Conservation (phyloP, 1,284 basidiomycete genomes). For the Cryptococcus jaspeensis region DNA sequence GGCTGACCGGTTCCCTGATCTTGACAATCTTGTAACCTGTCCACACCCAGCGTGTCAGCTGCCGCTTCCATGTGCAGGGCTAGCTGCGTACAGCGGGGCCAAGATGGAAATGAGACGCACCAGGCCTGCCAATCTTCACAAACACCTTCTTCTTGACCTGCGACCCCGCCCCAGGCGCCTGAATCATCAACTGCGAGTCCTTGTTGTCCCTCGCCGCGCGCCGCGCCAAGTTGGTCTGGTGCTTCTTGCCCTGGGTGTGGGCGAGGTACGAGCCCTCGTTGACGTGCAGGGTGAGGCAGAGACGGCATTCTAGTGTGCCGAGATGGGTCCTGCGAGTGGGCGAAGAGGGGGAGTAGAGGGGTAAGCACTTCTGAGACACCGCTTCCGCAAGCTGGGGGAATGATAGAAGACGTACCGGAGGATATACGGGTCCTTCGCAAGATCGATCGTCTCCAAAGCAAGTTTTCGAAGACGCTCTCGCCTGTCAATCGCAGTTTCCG, state of each 20-base stretch:
- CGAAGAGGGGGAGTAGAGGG: too few species aligned
- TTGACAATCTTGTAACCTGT: slow-evolving; percentile 55
- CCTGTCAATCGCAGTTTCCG: slow-evolving; percentile 90
- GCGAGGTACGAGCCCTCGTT: slow-evolving; percentile 99
- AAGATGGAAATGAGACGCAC: slow-evolving; percentile 46
- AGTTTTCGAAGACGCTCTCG: slow-evolving; percentile 93
- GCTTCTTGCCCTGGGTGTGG: slow-evolving; percentile 99
- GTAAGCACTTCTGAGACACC: too few species aligned
- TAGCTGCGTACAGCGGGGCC: neutral
- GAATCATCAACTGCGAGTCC: slow-evolving; percentile 81
- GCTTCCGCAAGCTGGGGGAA: too few species aligned
- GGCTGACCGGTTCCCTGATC: slow-evolving; percentile 54
- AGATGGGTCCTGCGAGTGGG: slow-evolving; percentile 71
- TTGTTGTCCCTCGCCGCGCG: slow-evolving; percentile 94
- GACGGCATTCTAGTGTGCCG: slow-evolving; percentile 92
- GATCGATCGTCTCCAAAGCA: slow-evolving; percentile 91
- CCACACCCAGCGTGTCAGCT: neutral
- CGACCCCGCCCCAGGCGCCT: slow-evolving; percentile 56
- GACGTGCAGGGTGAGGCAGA: slow-evolving; percentile 96
- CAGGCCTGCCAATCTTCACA: slow-evolving; percentile 94
- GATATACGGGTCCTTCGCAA: slow-evolving; percentile 99
- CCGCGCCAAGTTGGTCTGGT: slow-evolving; percentile 96
- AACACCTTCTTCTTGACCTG: slow-evolving; percentile 87
- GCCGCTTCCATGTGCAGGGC: too few species aligned
- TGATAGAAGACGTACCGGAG: slow-evolving; percentile 60